Conservation (phyloP, 129 eudicot species). For the Helichrysum umbraculigerum region DNA sequence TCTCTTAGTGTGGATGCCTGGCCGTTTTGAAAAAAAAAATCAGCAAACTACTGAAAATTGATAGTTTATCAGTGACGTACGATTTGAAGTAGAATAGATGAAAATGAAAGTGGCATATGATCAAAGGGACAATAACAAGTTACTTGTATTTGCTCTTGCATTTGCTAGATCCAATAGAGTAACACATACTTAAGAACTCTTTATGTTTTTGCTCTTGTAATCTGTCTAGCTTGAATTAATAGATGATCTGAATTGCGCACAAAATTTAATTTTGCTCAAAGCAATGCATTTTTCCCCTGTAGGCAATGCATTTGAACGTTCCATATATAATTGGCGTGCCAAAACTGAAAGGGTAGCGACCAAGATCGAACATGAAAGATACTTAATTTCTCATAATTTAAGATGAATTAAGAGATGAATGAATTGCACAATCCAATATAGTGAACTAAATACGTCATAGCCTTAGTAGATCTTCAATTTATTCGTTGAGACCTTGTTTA, state of each 20-base stretch:
- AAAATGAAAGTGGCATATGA: neutral
- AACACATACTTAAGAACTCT: too few relatives aligned
- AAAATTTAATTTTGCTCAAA: too few relatives aligned
- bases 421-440: neutral
- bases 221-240: too few relatives aligned
- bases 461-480: neutral
- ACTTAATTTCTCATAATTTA: neutral
- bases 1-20: too few relatives aligned
- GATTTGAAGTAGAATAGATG: too few relatives aligned
- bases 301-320: neutral
- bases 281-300: too few relatives aligned
- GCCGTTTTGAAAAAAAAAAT: too few relatives aligned
- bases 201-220: too few relatives aligned
- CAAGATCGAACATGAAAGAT: neutral
- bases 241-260: too few relatives aligned
- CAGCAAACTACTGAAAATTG: neutral
- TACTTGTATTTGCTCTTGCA: too few relatives aligned
- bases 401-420: neutral
- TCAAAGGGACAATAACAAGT: neutral
- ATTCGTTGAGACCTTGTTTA: too few relatives aligned
- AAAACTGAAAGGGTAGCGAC: neutral
- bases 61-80: neutral
- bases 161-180: too few relatives aligned
- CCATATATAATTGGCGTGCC: neutral
- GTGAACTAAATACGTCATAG: neutral